A percentile compares a stretch with the other conserved stretches of the same genome.
phyloP scores from a whole-genome alignment of 1,284 basidiomycete species.

The Schizophyllum commune region DNA sequence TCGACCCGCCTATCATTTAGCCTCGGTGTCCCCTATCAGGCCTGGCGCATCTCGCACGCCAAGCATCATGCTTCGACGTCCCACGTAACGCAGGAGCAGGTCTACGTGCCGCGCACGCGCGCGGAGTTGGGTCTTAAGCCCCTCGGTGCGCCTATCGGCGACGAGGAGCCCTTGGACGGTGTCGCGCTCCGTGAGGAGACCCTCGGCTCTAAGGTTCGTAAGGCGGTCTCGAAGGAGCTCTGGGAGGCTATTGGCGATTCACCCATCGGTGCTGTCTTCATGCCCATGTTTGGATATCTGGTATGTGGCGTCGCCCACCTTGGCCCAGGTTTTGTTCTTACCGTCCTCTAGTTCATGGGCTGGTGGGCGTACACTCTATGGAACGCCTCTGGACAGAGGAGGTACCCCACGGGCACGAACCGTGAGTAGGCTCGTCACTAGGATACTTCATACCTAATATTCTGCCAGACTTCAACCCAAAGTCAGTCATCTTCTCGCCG shows the following conservation, averaged over 20 bases:
- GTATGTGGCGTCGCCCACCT: background rate
- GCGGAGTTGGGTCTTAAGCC: constrained; percentile 45
- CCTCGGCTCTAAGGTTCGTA: constrained; percentile 42
- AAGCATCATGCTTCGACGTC: constrained; percentile 82
- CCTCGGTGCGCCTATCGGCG: constrained; percentile 31
- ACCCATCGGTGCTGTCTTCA: constrained; percentile 40
- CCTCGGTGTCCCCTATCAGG: constrained; percentile 82
- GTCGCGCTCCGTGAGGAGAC: background rate
- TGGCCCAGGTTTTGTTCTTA: background rate
- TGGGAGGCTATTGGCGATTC: constrained; percentile 75
- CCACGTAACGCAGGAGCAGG: constrained; percentile 80
- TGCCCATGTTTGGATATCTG: background rate
- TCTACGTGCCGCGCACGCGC: constrained; percentile 78
- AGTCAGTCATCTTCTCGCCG: constrained; percentile 65
- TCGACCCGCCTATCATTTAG: constrained; percentile 18
- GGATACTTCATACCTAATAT: constrained; percentile 33
- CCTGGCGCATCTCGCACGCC: constrained; percentile 82
- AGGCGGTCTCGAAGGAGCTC: constrained; percentile 54
- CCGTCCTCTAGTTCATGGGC: constrained; percentile 45
- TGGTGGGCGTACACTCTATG: constrained; percentile 66
- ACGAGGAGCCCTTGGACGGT: constrained; percentile 37
- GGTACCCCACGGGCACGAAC: constrained; percentile 46
- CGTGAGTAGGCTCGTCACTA: constrained; percentile 32
- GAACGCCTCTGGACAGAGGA: constrained; percentile 73
- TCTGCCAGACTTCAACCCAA: constrained; percentile 58